These are phyloP conservation scores for Amanita exitialis DNA, from an alignment of 768 basidiomycete species.

Conservation along the genomic window DNA sequence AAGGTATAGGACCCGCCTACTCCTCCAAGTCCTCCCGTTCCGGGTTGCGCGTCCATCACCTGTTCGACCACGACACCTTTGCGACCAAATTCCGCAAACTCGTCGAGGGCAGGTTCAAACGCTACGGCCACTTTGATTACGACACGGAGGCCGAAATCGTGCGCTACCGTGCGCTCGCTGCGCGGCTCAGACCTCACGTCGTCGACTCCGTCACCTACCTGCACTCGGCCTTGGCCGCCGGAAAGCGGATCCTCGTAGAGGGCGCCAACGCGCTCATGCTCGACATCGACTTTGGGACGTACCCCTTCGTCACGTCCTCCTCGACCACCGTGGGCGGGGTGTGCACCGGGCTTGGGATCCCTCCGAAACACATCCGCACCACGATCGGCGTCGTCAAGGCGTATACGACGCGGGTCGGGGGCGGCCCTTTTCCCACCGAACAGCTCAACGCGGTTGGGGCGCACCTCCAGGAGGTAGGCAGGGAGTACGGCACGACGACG, in stretches of 20 bases:
- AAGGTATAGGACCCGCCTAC: slow-evolving; percentile 97
- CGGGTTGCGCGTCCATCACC: slow-evolving; percentile 91
- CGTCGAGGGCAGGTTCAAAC: slow-evolving; percentile 95
- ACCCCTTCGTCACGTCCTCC: slow-evolving; percentile 95
- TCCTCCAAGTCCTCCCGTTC: slow-evolving; percentile 96
- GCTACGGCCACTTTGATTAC: slow-evolving; percentile 96
- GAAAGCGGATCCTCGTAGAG: slow-evolving; percentile 82
- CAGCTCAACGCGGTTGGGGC: slow-evolving; percentile 80
- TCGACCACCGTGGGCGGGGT: slow-evolving; percentile 92
- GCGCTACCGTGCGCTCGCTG: slow-evolving; percentile 69
- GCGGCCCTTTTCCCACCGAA: slow-evolving; percentile 96
- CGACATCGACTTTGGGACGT: slow-evolving; percentile 96
- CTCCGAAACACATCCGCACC: slow-evolving; percentile 79
- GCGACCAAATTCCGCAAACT: slow-evolving; percentile 88
- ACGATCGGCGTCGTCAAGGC: slow-evolving; percentile 94
- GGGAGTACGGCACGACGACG: slow-evolving; percentile 88
- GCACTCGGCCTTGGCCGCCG: slow-evolving; percentile 60
- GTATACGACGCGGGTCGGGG: slow-evolving; percentile 97
- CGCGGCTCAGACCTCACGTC: slow-evolving; percentile 79
- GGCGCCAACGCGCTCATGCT: slow-evolving; percentile 99
- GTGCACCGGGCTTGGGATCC: slow-evolving; percentile 95
- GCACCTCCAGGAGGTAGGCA: slow-evolving; percentile 89
- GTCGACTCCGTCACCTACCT: slow-evolving; percentile 82
- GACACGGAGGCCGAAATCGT: slow-evolving; percentile 95
- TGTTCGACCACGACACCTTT: slow-evolving; percentile 82